A percentile compares a stretch with the other conserved stretches of the same genome.
These are phyloP conservation scores for Populus davidiana DNA, from an alignment of 345 rosid genomes.

Conservation along the genomic window DNA sequence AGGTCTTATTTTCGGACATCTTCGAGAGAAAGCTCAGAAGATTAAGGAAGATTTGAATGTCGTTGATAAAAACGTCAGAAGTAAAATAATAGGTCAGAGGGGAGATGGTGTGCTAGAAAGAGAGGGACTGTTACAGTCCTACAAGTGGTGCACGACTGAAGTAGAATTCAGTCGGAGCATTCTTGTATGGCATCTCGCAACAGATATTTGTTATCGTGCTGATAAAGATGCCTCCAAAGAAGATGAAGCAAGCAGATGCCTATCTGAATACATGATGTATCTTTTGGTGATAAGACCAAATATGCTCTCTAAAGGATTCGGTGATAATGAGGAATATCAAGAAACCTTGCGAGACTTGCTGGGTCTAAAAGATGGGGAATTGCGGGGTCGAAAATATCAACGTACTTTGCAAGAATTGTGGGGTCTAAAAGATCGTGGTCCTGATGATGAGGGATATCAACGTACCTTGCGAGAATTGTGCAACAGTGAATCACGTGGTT, in stretches of 20 bases:
- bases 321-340: neutral
- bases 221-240: no score
- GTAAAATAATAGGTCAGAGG: no score
- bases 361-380: no score
- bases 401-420: no score
- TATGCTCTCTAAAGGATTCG: constrained; percentile 20
- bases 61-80: no score
- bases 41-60: accelerated
- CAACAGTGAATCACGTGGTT: no score
- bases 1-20: accelerated
- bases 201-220: constrained; percentile 13
- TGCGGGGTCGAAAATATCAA: no score
- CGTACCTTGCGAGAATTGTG: no score
- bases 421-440: no score
- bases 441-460: no score
- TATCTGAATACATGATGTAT: constrained; percentile 22
- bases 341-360: no score
- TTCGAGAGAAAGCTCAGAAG: no score
- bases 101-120: neutral
- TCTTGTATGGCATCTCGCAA: constrained; percentile 33
- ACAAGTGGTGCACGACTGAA: neutral
- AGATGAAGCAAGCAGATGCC: neutral
- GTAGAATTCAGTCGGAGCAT: constrained; percentile 13
- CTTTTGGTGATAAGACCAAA: constrained; percentile 8
- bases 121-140: accelerated